Conservation (phyloP, 805 yeast genomes). For the Barnettozyma sp. region DNA sequence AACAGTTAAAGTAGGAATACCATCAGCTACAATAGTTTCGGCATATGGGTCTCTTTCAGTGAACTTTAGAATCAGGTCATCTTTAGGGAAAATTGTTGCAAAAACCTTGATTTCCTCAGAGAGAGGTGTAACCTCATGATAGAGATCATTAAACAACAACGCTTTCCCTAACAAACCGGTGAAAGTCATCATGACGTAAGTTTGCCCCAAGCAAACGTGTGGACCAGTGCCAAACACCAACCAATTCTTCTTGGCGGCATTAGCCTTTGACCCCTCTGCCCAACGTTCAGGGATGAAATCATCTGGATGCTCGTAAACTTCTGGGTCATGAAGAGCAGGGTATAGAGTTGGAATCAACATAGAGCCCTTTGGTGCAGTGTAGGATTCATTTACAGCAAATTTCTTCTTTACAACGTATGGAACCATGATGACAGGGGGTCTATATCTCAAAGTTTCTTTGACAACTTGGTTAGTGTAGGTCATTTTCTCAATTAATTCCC, state of each 20-base stretch:
- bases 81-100: conserved; percentile 97
- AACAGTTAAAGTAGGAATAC: conserved; percentile 7
- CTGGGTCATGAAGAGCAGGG: conserved; percentile 96
- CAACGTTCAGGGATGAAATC: conserved; percentile 95
- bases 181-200: conserved; percentile 85
- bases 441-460: conserved; percentile 83
- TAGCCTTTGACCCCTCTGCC: conserved; percentile 71
- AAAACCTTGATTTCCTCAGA: conserved; percentile 93
- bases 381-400: conserved; percentile 75
- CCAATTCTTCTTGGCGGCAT: conserved; percentile 82
- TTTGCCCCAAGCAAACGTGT: conserved; percentile 93
- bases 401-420: conserved; percentile 88
- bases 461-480: conserved; percentile 84
- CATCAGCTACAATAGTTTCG: conserved; percentile 10
- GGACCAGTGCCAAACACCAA: conserved; percentile 96
- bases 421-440: conserved; percentile 98
- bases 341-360: conserved; percentile 95
- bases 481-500: conserved; percentile 82
- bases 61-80: conserved; percentile 81
- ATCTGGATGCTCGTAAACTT: conserved; percentile 91
- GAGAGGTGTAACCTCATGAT: conserved; percentile 74
- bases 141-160: conserved; percentile 69
- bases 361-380: conserved; percentile 93
- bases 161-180: conserved; percentile 90
- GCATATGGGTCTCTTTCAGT: conserved; percentile 48